Evolutionary conservation across 2,329 filamentous ascomycete genomes (phyloP).

Genomic region (Talaromyces sp.): DNA sequence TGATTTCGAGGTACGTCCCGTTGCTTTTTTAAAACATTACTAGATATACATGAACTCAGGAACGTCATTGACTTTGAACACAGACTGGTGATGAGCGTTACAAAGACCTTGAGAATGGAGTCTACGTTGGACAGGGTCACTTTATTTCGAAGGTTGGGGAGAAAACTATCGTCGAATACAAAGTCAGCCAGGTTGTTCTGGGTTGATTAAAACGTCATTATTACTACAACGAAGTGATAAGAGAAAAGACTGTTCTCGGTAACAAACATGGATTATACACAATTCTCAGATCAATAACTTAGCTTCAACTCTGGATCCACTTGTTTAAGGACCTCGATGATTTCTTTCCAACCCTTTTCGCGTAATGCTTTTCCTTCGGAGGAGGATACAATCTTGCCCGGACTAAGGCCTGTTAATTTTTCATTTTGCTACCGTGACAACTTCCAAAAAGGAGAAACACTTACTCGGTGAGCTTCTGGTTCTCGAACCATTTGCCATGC

Average conservation of each 20-base stretch:
- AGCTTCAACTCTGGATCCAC: constrained; percentile 8
- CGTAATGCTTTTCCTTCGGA: constrained; percentile 8
- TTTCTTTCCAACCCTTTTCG: constrained; percentile 10
- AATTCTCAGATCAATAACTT: not conserved
- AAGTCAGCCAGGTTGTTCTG: constrained; percentile 33
- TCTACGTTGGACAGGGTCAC: constrained; percentile 37
- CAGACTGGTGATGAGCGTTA: constrained; percentile 38
- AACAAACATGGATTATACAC: not conserved
- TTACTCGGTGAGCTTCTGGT: constrained; percentile 11
- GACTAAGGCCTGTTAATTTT: not conserved
- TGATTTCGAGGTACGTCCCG: constrained; percentile 28
- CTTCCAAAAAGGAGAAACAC: not conserved
- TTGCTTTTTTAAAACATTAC: not conserved
- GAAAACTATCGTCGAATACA: constrained; percentile 36
- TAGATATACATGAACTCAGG: not conserved
- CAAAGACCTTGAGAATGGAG: constrained; percentile 34
- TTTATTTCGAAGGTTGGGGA: constrained; percentile 34
- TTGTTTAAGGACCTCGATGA: constrained; percentile 10
- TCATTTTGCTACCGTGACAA: not conserved
- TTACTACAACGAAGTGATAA: not conserved
- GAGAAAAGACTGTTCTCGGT: not conserved
- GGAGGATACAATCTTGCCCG: not conserved
- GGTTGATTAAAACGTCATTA: constrained; percentile 9
- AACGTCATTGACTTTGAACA: not conserved
- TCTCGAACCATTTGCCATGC: constrained; percentile 11